Evolutionary conservation across 768 basidiomycete genomes (phyloP).

Genomic region (Lactarius tabidus): DNA sequence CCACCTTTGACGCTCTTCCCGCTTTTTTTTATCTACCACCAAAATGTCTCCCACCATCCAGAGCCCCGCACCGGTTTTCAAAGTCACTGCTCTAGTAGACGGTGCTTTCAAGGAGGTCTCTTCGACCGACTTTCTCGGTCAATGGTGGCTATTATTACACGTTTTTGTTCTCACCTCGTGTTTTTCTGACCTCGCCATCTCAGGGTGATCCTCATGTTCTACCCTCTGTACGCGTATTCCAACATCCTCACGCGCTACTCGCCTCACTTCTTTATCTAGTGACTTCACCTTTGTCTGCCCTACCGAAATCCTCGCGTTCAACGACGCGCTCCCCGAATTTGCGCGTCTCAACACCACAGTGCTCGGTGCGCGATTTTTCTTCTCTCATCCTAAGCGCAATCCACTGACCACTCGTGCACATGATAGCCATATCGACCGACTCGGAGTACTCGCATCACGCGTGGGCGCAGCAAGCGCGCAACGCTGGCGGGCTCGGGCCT

Average conservation of each 20-base stretch:
- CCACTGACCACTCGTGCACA: constrained; percentile 13
- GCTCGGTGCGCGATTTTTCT: constrained; percentile 55
- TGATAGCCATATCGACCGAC: constrained; percentile 76
- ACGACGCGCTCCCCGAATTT: constrained; percentile 78
- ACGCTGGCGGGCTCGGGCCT: constrained; percentile 86
- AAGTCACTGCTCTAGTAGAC: constrained; percentile 66
- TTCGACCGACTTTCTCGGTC: constrained; percentile 66
- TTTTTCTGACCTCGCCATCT: constrained; percentile 4
- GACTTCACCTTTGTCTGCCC: constrained; percentile 90
- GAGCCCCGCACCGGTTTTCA: constrained; percentile 82
- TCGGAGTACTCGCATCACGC: constrained; percentile 86
- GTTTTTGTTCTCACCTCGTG: constrained; percentile 6
- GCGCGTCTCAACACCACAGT: constrained; percentile 68
- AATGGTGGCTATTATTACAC: constrained; percentile 58
- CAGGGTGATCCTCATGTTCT: constrained; percentile 93
- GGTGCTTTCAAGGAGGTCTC: constrained; percentile 76
- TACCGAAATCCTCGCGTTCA: constrained; percentile 95
- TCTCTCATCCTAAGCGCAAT: neutral
- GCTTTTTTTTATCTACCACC: constrained; percentile 30
- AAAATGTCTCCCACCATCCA: constrained; percentile 50
- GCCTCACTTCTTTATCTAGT: constrained; percentile 36
- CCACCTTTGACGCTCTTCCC: neutral
- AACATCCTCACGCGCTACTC: neutral
- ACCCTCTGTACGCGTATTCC: constrained; percentile 70
- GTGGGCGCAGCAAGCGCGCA: constrained; percentile 78